These are phyloP conservation scores for Tuber indicum DNA, from an alignment of 495 filamentous ascomycete genomes.

Conservation along the genomic window DNA sequence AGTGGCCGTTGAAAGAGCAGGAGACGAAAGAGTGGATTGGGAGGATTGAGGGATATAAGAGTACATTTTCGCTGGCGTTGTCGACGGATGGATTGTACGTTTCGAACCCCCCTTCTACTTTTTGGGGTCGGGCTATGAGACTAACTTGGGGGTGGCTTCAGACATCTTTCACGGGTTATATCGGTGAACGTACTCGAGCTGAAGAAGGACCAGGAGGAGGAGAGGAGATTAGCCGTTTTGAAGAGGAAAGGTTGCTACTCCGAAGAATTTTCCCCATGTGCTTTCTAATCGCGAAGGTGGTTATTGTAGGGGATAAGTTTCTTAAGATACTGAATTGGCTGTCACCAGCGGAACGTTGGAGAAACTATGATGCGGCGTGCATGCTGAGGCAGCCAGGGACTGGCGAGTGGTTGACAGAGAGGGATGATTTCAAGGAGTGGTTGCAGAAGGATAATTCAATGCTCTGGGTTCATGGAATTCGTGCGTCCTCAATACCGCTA, in stretches of 20 bases:
- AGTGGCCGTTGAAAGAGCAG: conserved; percentile 38
- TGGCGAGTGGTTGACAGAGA: conserved; percentile 29
- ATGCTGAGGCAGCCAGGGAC: conserved; percentile 22
- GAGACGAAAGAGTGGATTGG: conserved; percentile 31
- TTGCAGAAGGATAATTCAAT: conserved; percentile 13
- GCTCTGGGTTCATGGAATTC: conserved; percentile 35
- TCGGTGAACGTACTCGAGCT: conserved; percentile 16
- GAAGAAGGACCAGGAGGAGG: conserved; percentile 9
- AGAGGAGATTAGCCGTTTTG: conserved; percentile 9
- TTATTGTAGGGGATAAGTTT: not conserved
- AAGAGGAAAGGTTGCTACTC: conserved; percentile 18
- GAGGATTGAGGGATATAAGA: conserved; percentile 23
- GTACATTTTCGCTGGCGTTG: conserved; percentile 15
- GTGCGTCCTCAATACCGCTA: conserved; percentile 15
- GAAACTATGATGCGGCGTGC: conserved; percentile 19
- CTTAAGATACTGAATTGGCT: conserved; percentile 17
- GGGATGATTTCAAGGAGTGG: conserved; percentile 23
- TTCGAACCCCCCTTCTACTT: not conserved
- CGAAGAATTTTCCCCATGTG: not conserved
- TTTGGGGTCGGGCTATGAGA: conserved; percentile 14
- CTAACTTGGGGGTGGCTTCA: conserved; percentile 12
- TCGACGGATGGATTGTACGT: conserved; percentile 25
- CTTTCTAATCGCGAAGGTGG: not conserved
- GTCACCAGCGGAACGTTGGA: conserved; percentile 9
- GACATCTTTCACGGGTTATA: conserved; percentile 13